These are phyloP conservation scores for Musa schizocarpa DNA, from an alignment of 176 grass and related monocot genomes.

Conservation along the genomic window DNA sequence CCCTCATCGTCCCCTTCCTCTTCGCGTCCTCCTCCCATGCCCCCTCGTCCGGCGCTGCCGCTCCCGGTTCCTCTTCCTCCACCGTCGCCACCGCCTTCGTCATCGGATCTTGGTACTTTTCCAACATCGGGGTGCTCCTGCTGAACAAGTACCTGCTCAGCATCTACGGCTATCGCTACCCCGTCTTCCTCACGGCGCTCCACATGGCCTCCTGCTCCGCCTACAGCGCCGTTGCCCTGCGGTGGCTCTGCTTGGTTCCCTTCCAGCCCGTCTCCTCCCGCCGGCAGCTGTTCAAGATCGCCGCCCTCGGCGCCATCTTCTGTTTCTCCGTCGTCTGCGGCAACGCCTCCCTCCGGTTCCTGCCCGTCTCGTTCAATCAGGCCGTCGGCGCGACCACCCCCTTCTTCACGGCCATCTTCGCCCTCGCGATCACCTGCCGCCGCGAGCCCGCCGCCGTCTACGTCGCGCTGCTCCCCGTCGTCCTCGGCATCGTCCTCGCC, in stretches of 20 bases:
- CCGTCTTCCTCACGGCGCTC: constrained; percentile 1
- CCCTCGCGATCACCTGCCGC: constrained; percentile 8
- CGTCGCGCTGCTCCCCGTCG: constrained; percentile 2
- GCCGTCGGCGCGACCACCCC: constrained; percentile 22
- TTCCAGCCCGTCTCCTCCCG: neutral
- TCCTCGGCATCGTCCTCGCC: constrained; percentile 16
- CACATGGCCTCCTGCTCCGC: constrained; percentile 4
- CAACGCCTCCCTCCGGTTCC: constrained; percentile 17
- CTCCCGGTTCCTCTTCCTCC: no score
- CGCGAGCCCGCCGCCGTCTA: constrained; percentile 6
- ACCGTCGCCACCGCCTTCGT: neutral
- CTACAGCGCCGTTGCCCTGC: neutral
- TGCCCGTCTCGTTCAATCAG: constrained; percentile 22
- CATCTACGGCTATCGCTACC: neutral
- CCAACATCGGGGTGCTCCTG: constrained; percentile 12
- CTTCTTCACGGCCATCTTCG: constrained; percentile 23
- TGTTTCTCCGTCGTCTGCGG: constrained; percentile 14
- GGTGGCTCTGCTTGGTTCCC: neutral
- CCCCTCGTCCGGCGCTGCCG: no score
- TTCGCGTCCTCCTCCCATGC: neutral
- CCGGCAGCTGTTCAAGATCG: constrained; percentile 4
- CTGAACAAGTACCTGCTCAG: constrained; percentile 18
- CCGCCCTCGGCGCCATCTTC: constrained; percentile 11
- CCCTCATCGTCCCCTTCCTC: neutral
- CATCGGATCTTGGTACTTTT: constrained; percentile 11